A percentile compares a stretch with the other conserved stretches of the same genome.
These are phyloP conservation scores for Noccaea caerulescens DNA, from an alignment of 345 rosid species.

Conservation along the genomic window DNA sequence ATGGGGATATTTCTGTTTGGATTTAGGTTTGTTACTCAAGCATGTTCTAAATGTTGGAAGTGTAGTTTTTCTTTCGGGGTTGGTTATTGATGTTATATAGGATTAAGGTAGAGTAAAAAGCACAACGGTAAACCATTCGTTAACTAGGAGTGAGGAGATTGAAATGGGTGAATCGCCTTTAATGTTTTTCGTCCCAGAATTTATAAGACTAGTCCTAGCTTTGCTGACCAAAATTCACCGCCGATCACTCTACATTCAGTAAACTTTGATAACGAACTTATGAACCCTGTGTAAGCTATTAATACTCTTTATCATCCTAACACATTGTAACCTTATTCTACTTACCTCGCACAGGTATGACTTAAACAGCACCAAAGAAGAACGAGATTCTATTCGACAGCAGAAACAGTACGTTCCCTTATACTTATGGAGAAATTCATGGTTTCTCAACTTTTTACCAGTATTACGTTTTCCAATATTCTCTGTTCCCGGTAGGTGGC, in stretches of 20 bases:
- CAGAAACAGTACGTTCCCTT: constrained; percentile 60
- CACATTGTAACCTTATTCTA: constrained; percentile 16
- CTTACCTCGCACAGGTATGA: constrained; percentile 59
- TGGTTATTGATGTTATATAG: constrained; percentile 5
- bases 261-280: constrained; percentile 1
- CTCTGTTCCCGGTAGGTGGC: constrained; percentile 26
- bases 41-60: constrained; percentile 20
- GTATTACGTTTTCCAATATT: constrained; percentile 7
- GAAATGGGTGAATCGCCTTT: constrained; percentile 4
- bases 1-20: background rate
- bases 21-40: constrained; percentile 13
- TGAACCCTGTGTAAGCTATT: background rate
- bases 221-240: constrained; percentile 1
- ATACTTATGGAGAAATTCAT: constrained; percentile 10
- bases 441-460: constrained; percentile 31
- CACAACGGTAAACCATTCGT: constrained; percentile 1
- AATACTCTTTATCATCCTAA: constrained; percentile 14
- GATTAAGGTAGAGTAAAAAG: constrained; percentile 25
- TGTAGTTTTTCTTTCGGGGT: constrained; percentile 15
- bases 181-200: constrained; percentile 7
- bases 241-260: background rate
- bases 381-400: constrained; percentile 56
- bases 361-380: constrained; percentile 69
- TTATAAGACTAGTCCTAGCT: constrained; percentile 20
- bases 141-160: constrained; percentile 23